Evolutionary conservation across 768 basidiomycete genomes (phyloP).

Genomic region (Suillus hirtellus): DNA sequence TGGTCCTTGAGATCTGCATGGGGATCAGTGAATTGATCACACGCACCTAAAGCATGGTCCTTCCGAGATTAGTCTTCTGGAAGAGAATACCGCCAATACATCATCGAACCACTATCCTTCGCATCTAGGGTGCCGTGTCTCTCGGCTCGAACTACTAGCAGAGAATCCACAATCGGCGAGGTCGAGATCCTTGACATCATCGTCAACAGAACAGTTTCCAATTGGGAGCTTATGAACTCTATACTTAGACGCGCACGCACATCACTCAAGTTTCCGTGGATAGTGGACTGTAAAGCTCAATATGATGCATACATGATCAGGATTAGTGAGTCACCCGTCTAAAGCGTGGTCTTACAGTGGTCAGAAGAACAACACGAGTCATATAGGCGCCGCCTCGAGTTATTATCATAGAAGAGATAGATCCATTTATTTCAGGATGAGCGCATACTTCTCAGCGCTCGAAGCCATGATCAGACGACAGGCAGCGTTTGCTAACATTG

Average conservation of each 20-base stretch:
- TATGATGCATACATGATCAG: background rate
- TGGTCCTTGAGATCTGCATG: background rate
- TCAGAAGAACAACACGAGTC: background rate
- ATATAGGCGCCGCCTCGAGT: conserved; percentile 3
- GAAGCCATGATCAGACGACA: background rate
- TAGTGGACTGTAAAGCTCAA: background rate
- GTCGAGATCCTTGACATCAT: too few relatives aligned
- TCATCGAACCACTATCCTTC: background rate
- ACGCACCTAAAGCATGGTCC: background rate
- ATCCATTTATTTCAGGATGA: background rate
- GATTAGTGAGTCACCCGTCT: background rate
- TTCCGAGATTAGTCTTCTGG: background rate
- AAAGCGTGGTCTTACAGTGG: background rate
- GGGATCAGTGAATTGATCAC: background rate
- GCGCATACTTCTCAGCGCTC: background rate
- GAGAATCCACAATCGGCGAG: background rate
- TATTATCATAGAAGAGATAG: too few relatives aligned
- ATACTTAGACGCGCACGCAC: background rate
- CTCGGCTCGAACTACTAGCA: background rate
- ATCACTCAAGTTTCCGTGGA: background rate
- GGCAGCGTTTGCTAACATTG: background rate
- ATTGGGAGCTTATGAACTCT: background rate
- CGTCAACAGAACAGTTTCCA: background rate
- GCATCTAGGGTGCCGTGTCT: background rate
- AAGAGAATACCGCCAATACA: background rate